A percentile compares a stretch with the other conserved stretches of the same genome.
phyloP scores from a whole-genome alignment of 192 early-diverging fungal species.

The Spinellus fusiger region DNA sequence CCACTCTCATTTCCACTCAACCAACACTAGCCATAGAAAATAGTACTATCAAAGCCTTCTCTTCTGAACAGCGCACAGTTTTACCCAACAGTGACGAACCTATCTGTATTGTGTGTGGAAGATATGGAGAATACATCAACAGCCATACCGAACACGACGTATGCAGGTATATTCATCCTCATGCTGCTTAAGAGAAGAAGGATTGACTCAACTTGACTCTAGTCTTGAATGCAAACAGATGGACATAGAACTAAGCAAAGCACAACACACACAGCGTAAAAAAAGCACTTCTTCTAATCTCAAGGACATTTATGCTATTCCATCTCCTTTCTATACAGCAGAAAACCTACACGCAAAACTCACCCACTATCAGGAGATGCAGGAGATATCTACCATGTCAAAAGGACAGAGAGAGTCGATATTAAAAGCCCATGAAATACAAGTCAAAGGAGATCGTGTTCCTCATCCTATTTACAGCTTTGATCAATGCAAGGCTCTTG shows the following conservation, averaged over 20 bases:
- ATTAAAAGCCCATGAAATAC: slow-evolving; percentile 31
- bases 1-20: background rate
- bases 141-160: slow-evolving; percentile 35
- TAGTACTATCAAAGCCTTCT: slow-evolving; percentile 5
- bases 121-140: slow-evolving; percentile 42
- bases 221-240: slow-evolving; percentile 37
- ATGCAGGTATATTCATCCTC: slow-evolving; percentile 27
- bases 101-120: slow-evolving; percentile 35
- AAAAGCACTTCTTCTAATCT: background rate
- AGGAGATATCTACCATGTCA: slow-evolving; percentile 1
- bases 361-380: slow-evolving; percentile 35
- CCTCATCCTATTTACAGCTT: slow-evolving; percentile 40
- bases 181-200: background rate
- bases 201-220: background rate
- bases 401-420: slow-evolving; percentile 14
- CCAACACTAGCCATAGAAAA: background rate
- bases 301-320: background rate
- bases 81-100: slow-evolving; percentile 23
- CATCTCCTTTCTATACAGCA: slow-evolving; percentile 1
- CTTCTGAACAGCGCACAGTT: slow-evolving; percentile 26
- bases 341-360: slow-evolving; percentile 27
- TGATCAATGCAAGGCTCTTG: slow-evolving; percentile 28
- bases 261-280: background rate
- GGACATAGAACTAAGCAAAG: slow-evolving; percentile 20
- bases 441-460: slow-evolving; percentile 31